Base-by-base conservation (phyloP, 257 asterid species). In the Hygrophila difformis region DNA sequence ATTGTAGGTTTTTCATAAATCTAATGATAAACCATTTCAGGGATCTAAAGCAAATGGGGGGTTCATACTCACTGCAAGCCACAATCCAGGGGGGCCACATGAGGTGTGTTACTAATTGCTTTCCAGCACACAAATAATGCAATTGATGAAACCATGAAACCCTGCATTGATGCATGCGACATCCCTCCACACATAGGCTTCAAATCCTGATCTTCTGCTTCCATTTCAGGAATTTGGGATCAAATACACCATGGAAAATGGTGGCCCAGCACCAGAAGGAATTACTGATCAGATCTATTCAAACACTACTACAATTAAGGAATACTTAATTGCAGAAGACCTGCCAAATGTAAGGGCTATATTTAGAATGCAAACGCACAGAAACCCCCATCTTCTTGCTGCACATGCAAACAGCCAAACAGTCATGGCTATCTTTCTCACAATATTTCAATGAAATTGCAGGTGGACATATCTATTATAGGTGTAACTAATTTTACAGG, bases 181-280 rank as follows among this genome's bases (percentile, higher is more conserved):
- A n/a, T 39, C 45, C 33, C 43, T 51, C 58, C 41, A 36, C 44
- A 12, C 21, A 58, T 31, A 14, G 36, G 39, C 29, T 49, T 8
- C 48, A 23, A 15, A 12, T 29, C 21, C 19, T 53, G 46, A 21
- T 12, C 9, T 54, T 14, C 47, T 61, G 28, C 39, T 14, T 34
- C 39, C 28, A 50, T 57, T 24, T 34, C 73, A 89, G 98, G 98
- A 89, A 56, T 89, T 89, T 65, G 98, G 98, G 63, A 85, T 89
- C 59, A 89, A 89, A 64, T 89, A 89, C 83, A 89, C 82, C 81
- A 89, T 89, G 98, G 98, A 80, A 70, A 89, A 89, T 72, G 98
- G 98, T 58, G 98, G 98, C 53, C 98, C 98, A 61, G 98, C 98
- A 47, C 94, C 92, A 3, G 98, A 89, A 75, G 91, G 87, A 57